A percentile compares a stretch with the other conserved stretches of the same genome.
Evolutionary conservation across 257 asterid species (phyloP).

Genomic region (Fraxinus excelsior): DNA sequence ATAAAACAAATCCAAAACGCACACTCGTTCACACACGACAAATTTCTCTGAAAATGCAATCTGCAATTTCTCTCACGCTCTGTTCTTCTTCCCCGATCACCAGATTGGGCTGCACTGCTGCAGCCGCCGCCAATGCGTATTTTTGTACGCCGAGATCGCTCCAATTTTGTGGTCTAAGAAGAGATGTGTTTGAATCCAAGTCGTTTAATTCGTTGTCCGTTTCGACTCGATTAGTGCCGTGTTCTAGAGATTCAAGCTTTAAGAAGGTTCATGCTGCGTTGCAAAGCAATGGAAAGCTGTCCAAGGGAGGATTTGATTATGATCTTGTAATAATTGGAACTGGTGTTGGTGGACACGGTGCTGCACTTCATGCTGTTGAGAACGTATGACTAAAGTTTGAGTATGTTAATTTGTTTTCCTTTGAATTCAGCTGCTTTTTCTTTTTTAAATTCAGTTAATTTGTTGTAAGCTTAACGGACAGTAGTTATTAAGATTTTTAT

Average conservation of each 20-base stretch:
- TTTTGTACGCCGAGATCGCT: conserved; percentile 58
- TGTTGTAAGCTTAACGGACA: background rate
- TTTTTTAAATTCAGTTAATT: no score
- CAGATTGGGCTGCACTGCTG: conserved; percentile 43
- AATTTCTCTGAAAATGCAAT: conserved; percentile 50
- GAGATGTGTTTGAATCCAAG: conserved; percentile 53
- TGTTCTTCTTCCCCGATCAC: conserved; percentile 48
- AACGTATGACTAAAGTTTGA: conserved; percentile 44
- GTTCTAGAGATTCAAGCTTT: conserved; percentile 27
- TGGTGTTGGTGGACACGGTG: conserved; percentile 98
- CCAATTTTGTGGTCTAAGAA: conserved; percentile 79
- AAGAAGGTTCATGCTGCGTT: conserved; percentile 46
- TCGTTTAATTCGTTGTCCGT: conserved; percentile 37
- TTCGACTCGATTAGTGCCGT: conserved; percentile 34
- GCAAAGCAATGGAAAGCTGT: conserved; percentile 53
- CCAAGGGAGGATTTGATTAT: conserved; percentile 62
- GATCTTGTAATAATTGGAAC: conserved; percentile 96
- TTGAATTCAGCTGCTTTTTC: conserved; percentile 3
- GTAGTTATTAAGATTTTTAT: background rate
- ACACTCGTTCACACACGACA: background rate
- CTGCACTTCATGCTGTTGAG: conserved; percentile 96
- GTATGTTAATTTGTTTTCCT: conserved; percentile 1
- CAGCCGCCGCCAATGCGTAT: conserved; percentile 21
- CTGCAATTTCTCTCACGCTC: conserved; percentile 60
- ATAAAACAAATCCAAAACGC: background rate